These are phyloP conservation scores for Candida loeiensis DNA, from an alignment of 805 yeast species.

Conservation along the genomic window DNA sequence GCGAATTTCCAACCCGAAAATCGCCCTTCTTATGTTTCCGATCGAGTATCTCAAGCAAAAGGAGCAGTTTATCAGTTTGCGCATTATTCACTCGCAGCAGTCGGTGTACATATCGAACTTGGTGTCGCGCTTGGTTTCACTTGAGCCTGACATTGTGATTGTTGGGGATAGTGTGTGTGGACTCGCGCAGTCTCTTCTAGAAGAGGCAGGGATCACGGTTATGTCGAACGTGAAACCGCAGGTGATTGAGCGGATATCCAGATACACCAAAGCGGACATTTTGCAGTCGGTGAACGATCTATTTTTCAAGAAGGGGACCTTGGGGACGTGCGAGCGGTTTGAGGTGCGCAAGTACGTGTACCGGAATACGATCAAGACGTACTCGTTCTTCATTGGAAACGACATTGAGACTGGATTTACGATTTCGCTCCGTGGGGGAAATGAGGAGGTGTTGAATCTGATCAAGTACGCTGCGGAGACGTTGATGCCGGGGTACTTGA, in stretches of 20 bases:
- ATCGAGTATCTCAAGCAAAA: constrained; percentile 77
- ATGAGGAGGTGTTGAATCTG: constrained; percentile 54
- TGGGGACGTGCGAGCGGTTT: constrained; percentile 74
- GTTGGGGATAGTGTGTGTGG: constrained; percentile 82
- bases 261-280: constrained; percentile 80
- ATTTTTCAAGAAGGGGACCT: constrained; percentile 51
- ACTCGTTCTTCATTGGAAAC: constrained; percentile 77
- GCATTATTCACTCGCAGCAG: constrained; percentile 84
- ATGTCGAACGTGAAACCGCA: constrained; percentile 77
- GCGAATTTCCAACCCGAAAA: constrained; percentile 60
- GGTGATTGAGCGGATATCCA: constrained; percentile 72
- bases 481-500: constrained; percentile 73
- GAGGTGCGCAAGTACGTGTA: constrained; percentile 65
- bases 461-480: constrained; percentile 79
- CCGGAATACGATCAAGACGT: constrained; percentile 59
- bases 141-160: constrained; percentile 75
- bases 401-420: constrained; percentile 75
- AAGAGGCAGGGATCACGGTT: constrained; percentile 75
- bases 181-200: constrained; percentile 66
- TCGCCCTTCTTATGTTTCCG: constrained; percentile 83
- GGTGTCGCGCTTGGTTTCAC: constrained; percentile 70
- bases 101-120: constrained; percentile 77
- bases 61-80: constrained; percentile 76
- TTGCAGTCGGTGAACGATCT: constrained; percentile 82
- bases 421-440: constrained; percentile 78